phyloP scores from a whole-genome alignment of 331 rosid species.

The Spiraea crenata region DNA sequence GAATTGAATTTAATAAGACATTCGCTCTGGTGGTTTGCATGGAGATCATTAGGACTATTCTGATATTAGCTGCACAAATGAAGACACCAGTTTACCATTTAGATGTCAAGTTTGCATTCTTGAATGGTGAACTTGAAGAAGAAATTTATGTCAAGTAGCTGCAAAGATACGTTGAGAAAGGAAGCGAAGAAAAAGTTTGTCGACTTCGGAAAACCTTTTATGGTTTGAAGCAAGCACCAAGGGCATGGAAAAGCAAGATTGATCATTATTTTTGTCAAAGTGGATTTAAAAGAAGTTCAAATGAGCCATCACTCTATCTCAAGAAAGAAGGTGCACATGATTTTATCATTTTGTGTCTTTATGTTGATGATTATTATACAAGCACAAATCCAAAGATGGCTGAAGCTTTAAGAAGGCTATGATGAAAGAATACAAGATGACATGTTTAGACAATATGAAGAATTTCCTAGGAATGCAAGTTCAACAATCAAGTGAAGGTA shows the following conservation, averaged over 20 bases:
- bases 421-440: neutral
- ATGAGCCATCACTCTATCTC: neutral
- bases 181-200: too few relatives aligned
- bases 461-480: neutral
- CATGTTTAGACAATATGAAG: neutral
- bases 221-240: neutral
- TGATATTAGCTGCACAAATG: neutral
- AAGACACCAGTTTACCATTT: neutral
- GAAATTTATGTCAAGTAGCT: neutral
- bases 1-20: neutral
- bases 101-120: neutral
- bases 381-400: neutral
- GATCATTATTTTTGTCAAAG: neutral
- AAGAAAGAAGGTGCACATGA: neutral
- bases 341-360: neutral
- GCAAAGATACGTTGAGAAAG: neutral
- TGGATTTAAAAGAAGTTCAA: neutral
- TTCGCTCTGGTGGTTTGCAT: neutral
- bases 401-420: neutral
- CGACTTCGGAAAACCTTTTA: too few relatives aligned
- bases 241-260: neutral
- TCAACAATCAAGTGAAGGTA: neutral
- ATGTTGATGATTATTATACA: conserved; percentile 9
- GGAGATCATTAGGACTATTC: neutral
- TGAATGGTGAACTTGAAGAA: neutral